Percentiles rank a stretch among this genome's conserved stretches.
These are phyloP conservation scores for Nakazawaea wyomingensis DNA, from an alignment of 805 yeast genomes.

Conservation along the genomic window DNA sequence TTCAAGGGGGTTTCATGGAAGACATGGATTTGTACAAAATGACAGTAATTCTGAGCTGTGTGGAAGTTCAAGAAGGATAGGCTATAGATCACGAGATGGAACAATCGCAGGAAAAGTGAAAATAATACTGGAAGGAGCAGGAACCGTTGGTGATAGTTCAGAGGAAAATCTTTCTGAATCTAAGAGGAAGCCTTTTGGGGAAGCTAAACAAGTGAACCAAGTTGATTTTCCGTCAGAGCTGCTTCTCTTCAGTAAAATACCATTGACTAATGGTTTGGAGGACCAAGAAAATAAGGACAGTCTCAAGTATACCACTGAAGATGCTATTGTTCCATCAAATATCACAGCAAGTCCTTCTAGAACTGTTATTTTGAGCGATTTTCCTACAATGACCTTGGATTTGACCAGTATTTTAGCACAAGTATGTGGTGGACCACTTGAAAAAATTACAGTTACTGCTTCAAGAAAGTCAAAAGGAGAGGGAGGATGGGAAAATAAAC, in stretches of 20 bases:
- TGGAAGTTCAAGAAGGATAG: not conserved
- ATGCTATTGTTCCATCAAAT: not conserved
- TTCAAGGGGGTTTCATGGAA: conserved; percentile 9
- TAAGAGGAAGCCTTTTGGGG: not conserved
- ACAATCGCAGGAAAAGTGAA: too few relatives aligned
- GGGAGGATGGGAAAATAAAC: conserved; percentile 21
- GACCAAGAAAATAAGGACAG: not conserved
- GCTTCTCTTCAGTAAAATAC: not conserved
- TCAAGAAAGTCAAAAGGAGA: conserved; percentile 9
- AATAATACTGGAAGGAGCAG: too few relatives aligned
- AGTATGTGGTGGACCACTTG: conserved; percentile 67
- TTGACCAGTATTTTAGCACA: conserved; percentile 41
- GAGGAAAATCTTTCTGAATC: not conserved
- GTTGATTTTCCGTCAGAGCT: not conserved
- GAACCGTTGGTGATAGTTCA: not conserved
- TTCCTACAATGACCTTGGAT: conserved; percentile 26
- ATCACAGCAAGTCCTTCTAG: conserved; percentile 14
- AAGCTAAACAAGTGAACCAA: not conserved
- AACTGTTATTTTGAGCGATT: conserved; percentile 31
- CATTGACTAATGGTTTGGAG: not conserved
- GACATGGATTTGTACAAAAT: not conserved
- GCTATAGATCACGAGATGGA: too few relatives aligned
- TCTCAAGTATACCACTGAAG: too few relatives aligned
- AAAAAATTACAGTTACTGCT: conserved; percentile 36
- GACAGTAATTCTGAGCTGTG: not conserved